These are phyloP conservation scores for Fusarium praegraminearum DNA, from an alignment of 2,329 filamentous ascomycete species.

Conservation along the genomic window DNA sequence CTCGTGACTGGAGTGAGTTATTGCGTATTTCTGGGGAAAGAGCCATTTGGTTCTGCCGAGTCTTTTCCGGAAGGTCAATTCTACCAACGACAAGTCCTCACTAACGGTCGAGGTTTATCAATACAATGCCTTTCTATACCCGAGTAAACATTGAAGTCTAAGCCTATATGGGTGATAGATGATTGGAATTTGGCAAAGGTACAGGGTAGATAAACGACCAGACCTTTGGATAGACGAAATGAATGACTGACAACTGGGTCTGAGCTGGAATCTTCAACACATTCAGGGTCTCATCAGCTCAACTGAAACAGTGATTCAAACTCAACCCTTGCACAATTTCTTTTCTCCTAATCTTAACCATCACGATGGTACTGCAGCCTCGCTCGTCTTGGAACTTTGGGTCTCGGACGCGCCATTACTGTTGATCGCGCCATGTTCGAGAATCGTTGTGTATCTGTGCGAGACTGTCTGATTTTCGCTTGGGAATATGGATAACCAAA, in stretches of 20 bases:
- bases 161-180: too few relatives aligned
- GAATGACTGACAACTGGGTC: background rate
- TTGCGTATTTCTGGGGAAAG: conserved; percentile 11
- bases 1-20: conserved; percentile 42
- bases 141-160: background rate
- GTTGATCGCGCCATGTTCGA: conserved; percentile 27
- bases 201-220: background rate
- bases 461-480: conserved; percentile 18
- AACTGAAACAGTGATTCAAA: conserved; percentile 18
- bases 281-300: conserved; percentile 18
- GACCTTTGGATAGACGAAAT: background rate
- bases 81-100: background rate
- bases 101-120: background rate
- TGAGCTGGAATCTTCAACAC: background rate
- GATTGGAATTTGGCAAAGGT: background rate
- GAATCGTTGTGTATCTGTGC: conserved; percentile 1
- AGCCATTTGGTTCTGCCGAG: conserved; percentile 45
- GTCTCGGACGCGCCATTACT: conserved; percentile 15
- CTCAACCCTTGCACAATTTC: conserved; percentile 20
- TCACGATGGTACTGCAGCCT: background rate
- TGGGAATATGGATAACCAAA: conserved; percentile 15
- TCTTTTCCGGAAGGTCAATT: conserved; percentile 41
- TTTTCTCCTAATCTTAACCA: background rate
- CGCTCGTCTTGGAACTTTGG: background rate
- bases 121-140: background rate